Evolutionary conservation across 805 yeast genomes (phyloP).

Genomic region (Lachancea quebecensis): DNA sequence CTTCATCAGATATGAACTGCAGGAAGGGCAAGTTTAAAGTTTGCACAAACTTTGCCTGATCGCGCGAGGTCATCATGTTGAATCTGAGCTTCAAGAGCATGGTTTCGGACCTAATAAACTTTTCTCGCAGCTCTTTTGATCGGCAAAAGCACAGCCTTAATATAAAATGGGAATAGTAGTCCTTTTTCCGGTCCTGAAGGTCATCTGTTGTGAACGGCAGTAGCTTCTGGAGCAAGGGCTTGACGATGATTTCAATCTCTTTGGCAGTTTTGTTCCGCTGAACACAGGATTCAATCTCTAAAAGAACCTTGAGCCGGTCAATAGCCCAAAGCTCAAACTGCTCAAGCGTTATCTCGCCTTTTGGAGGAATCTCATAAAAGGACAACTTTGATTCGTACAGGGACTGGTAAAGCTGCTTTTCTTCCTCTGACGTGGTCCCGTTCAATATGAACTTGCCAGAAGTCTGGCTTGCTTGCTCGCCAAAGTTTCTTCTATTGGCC

Average conservation of each 20-base stretch:
- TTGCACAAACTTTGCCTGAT: slow-evolving; percentile 65
- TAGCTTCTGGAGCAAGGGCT: slow-evolving; percentile 55
- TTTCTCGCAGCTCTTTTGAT: slow-evolving; percentile 69
- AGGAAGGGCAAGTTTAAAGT: slow-evolving; percentile 61
- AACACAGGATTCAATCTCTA: slow-evolving; percentile 73
- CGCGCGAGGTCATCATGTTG: slow-evolving; percentile 51
- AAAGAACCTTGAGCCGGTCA: slow-evolving; percentile 73
- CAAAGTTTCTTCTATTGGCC: slow-evolving; percentile 64
- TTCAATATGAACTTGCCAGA: slow-evolving; percentile 28
- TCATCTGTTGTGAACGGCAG: slow-evolving; percentile 49
- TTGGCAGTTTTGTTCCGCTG: slow-evolving; percentile 55
- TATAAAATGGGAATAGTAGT: slow-evolving; percentile 87
- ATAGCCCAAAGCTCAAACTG: slow-evolving; percentile 96
- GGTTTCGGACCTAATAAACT: slow-evolving; percentile 74
- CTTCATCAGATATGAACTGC: slow-evolving; percentile 55
- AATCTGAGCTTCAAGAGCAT: slow-evolving; percentile 69
- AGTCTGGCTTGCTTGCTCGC: slow-evolving; percentile 30
- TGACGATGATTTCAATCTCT: slow-evolving; percentile 60
- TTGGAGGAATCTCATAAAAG: slow-evolving; percentile 72
- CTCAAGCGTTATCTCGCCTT: slow-evolving; percentile 80
- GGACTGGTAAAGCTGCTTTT: slow-evolving; percentile 31
- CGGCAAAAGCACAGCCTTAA: slow-evolving; percentile 86
- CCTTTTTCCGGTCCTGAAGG: slow-evolving; percentile 67
- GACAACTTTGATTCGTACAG: slow-evolving; percentile 58
- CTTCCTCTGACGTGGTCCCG: slow-evolving; percentile 23